Percentiles rank a stretch among this genome's conserved stretches.
phyloP scores from a whole-genome alignment of 2,329 filamentous ascomycete genomes.

The Tolypocladium pustulatum region DNA sequence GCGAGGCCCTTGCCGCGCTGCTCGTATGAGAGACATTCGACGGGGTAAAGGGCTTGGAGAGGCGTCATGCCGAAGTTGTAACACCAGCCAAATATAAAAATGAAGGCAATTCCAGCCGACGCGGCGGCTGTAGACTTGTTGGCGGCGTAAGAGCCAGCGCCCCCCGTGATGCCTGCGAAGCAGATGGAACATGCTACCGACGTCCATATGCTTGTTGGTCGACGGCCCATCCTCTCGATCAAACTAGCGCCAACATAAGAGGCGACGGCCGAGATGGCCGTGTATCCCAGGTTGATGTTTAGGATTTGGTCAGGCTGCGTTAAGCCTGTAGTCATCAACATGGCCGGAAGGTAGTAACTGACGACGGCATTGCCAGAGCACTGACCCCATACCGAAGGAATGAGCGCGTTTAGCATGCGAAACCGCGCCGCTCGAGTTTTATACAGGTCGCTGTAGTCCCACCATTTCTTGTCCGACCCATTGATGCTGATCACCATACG shows the following conservation, averaged over 20 bases:
- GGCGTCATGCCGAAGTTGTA: constrained; percentile 33
- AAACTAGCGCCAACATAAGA: constrained; percentile 29
- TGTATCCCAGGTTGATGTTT: constrained; percentile 25
- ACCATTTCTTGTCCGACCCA: constrained; percentile 28
- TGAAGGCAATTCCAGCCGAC: constrained; percentile 1
- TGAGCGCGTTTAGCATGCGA: constrained; percentile 23
- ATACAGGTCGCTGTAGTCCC: constrained; percentile 28
- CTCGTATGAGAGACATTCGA: constrained; percentile 42
- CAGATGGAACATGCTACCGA: constrained; percentile 1
- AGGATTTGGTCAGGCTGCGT: constrained; percentile 16
- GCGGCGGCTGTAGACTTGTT: not conserved
- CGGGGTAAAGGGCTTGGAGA: constrained; percentile 34
- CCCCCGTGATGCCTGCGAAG: constrained; percentile 1
- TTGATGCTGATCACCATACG: constrained; percentile 18
- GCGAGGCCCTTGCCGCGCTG: constrained; percentile 47
- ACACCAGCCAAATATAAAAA: constrained; percentile 12
- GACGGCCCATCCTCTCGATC: constrained; percentile 30
- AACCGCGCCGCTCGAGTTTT: constrained; percentile 21
- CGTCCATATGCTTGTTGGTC: constrained; percentile 12
- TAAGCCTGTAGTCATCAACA: constrained; percentile 25
- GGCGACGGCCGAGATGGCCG: constrained; percentile 20
- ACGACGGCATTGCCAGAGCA: constrained; percentile 20
- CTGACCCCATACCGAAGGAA: constrained; percentile 27
- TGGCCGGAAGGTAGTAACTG: constrained; percentile 31
- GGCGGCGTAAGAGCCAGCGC: not conserved